Percentiles rank a stretch among this genome's conserved stretches.
Evolutionary conservation across 2,329 filamentous ascomycete genomes (phyloP).

Genomic region (Colletotrichum caudatum): DNA sequence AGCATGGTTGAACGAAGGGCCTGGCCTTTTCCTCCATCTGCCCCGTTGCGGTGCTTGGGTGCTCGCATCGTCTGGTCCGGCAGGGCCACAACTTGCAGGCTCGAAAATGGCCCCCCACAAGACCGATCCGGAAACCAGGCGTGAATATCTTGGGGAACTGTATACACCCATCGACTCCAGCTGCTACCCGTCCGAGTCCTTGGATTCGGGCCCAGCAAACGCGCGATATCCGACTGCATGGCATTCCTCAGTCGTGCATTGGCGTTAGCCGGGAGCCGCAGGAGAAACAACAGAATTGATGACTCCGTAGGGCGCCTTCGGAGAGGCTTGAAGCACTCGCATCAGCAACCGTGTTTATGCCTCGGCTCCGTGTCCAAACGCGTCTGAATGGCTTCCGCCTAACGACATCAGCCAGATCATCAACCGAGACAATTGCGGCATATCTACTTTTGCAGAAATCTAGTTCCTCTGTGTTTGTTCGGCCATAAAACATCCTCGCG

Average conservation of each 20-base stretch:
- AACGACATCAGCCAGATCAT: not conserved
- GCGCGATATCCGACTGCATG: not conserved
- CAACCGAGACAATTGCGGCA: not conserved
- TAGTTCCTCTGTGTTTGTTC: not conserved
- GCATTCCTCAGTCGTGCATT: not conserved
- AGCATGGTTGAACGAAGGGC: not conserved
- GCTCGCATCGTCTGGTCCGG: not conserved
- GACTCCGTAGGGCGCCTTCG: not conserved
- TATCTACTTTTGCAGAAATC: not conserved
- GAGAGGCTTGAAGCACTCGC: not conserved
- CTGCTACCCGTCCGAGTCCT: not conserved
- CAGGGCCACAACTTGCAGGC: not conserved
- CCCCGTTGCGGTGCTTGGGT: not conserved
- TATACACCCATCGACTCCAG: not conserved
- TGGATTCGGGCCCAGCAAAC: no score
- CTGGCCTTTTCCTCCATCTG: not conserved
- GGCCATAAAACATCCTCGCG: not conserved
- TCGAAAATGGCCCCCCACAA: not conserved
- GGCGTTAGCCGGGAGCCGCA: no score
- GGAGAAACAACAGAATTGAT: not conserved
- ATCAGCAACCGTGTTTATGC: not conserved
- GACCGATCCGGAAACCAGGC: not conserved
- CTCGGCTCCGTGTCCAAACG: not conserved
- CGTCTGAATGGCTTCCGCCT: not conserved
- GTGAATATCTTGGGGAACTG: not conserved